Percentiles rank a stretch among this genome's conserved stretches.
Conservation (phyloP, 495 filamentous ascomycete genomes). For the Xylaria grammica region DNA sequence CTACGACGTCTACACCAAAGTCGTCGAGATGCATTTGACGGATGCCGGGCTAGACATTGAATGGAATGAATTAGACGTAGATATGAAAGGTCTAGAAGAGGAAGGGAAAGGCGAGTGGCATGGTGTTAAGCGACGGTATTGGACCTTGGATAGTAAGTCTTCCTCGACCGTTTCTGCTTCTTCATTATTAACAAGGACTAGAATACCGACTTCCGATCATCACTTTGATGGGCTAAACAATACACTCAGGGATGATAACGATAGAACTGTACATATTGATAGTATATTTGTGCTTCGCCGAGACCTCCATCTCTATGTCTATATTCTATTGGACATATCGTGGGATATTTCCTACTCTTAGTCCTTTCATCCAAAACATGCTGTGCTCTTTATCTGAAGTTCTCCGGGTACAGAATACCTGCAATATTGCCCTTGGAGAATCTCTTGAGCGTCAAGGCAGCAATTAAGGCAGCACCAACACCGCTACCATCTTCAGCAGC, state of each 20-base stretch:
- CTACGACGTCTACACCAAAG: constrained; percentile 94
- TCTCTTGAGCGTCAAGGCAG: constrained; percentile 87
- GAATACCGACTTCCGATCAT: constrained; percentile 59
- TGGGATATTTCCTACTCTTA: constrained; percentile 9
- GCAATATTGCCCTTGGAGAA: constrained; percentile 77
- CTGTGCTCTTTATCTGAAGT: constrained; percentile 44
- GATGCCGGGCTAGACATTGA: constrained; percentile 91
- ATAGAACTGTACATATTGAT: constrained; percentile 15
- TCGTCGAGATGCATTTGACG: constrained; percentile 88
- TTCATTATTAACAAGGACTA: constrained; percentile 27
- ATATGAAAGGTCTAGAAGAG: constrained; percentile 55
- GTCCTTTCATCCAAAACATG: constrained; percentile 6
- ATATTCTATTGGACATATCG: constrained; percentile 28
- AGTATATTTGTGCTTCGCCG: constrained; percentile 16
- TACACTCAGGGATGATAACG: background rate
- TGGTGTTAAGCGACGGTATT: constrained; percentile 85
- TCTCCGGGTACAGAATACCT: constrained; percentile 77
- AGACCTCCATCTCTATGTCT: constrained; percentile 32
- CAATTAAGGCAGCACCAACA: constrained; percentile 95
- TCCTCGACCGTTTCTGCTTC: background rate
- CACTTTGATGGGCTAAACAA: constrained; percentile 61
- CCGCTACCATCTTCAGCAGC: constrained; percentile 93
- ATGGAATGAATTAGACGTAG: constrained; percentile 81
- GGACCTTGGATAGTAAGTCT: constrained; percentile 72
- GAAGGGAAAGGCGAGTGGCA: constrained; percentile 73